Conservation (phyloP, 495 filamentous ascomycete species). For the Penicillium soppii region DNA sequence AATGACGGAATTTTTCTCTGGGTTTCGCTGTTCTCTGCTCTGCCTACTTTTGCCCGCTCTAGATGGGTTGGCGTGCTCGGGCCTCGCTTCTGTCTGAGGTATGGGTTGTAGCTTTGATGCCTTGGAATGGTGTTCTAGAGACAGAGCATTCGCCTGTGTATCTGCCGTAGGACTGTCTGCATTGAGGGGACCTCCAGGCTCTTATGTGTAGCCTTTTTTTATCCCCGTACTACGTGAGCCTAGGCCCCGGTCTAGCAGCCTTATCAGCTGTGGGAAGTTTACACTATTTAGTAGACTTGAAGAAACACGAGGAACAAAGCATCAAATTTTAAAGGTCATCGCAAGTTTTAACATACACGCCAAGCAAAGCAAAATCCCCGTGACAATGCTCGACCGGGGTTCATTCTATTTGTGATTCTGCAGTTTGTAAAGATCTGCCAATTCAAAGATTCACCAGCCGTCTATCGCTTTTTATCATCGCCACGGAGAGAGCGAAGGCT, state of each 20-base stretch:
- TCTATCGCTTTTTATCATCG: conserved; percentile 3
- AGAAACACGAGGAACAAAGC: too few species aligned
- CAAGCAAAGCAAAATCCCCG: not conserved
- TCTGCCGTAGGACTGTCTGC: too few species aligned
- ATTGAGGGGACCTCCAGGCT: too few species aligned
- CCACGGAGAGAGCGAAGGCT: conserved; percentile 59
- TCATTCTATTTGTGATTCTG: not conserved
- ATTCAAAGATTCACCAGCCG: not conserved
- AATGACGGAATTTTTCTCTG: conserved; percentile 38
- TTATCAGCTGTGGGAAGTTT: too few species aligned
- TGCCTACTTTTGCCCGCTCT: not conserved
- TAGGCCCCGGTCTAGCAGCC: not conserved
- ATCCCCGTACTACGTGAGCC: too few species aligned
- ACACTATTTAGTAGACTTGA: too few species aligned
- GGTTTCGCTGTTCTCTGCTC: conserved; percentile 9
- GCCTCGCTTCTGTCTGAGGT: not conserved
- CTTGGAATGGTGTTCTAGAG: too few species aligned
- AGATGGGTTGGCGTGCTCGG: not conserved
- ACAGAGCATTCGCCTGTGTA: too few species aligned
- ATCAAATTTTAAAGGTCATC: not conserved
- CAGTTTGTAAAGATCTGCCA: not conserved
- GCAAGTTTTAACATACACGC: not conserved
- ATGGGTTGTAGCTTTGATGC: too few species aligned
- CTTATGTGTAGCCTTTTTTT: too few species aligned
- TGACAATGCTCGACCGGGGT: not conserved